Evolutionary conservation across 306 rosid genomes (phyloP), one percentile per base, ranked within the genome.

Genomic region (Dryas alaskensis): DNA sequence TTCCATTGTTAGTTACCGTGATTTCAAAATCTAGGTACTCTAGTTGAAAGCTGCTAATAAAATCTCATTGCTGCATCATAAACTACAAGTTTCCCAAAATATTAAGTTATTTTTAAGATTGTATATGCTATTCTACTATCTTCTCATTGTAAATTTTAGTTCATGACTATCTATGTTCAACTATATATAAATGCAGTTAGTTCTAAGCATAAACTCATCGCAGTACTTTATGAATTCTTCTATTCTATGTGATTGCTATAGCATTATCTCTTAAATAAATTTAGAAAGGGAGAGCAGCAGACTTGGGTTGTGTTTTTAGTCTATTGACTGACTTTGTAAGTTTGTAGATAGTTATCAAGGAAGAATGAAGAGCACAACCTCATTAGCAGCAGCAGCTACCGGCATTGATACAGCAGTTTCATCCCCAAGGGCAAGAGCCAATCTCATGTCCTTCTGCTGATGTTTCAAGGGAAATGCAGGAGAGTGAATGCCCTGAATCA

Each of bases 391-490:
- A 52, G 97, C 92, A 58, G 97, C 92, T 51, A 91, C 83, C 2
- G 97, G 97, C 95, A 89, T 91, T 66, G 97, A 53, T 60, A 86
- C 80, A 60, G 88, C 83, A 78, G 85, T 81, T 73, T 89, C 92
- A 80, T 91, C 95, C 19, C 91, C 97, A 65, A 89, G 91, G 66
- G 92, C 87, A 80, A 91, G 92, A 79, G 97, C 95, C 82, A 91
- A 80, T 74, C 95, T 89, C 97, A 89, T 91, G 85, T 91, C 97
- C 81, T 91, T 91, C 81, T 91, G 97, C 81, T 91, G 95, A 84
- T 91, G 97, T 78, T 91, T 91, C 74, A 91, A 85, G 0, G 97
- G 97, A 86, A 91, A 91, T 43, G 97, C 97, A 6, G 97, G 91
- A 73, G 92, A 51, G 77, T 89, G 86, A 76, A 52, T 89, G 73